Base-by-base conservation (phyloP, 495 filamentous ascomycete genomes). In the Aspergillus egyptiacus region DNA sequence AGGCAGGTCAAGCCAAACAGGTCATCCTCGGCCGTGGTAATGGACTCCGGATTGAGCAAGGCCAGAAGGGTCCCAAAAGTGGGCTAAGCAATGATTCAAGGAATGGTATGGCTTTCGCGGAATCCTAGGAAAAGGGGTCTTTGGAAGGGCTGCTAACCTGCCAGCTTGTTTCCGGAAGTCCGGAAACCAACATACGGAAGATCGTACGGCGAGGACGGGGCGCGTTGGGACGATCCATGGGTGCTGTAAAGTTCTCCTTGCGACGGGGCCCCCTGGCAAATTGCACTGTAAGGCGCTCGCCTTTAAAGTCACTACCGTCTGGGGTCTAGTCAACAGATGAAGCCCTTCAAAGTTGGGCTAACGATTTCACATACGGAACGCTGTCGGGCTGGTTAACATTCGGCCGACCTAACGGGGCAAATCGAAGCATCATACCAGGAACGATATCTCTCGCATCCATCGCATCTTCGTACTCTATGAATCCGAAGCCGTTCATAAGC, bases 161-260 rank as follows among this genome's bases (percentile, higher is more conserved):
- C 93, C 93, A 98, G 81, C 90, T 96, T 76, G 94, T 97, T 77
- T 97, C 94, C 61, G 91, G 91, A 72, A 98, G 90, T 74, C 90
- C 91, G 78, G 87, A 86, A 59, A 98, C 91, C 69, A 89, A 82
- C 93, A 98, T 96, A 64, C 93, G 89, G 68, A 86, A 89, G 50
- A 87, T 83, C 58, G 94, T 98, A 64, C 93, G 91, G 56, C 93
- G 83, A 32, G 93, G 91, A 60, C 94, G 90, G 56, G 93, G 93
- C 60, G 85, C 82, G 52, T 56, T 57, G 48, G 75, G 81, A 62
- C 89, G 87, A 63, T 95, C 85, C 50, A 58, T 54, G 36, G 78
- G 77, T 62, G 76, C 78, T 62, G 77, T 74, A 66, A 83, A 84
- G 55, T 71, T 76, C 70, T 96, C 87, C 60, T 86, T 87, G 65